phyloP scores from a whole-genome alignment of 208 protist genomes.

The Leishmania major region DNA sequence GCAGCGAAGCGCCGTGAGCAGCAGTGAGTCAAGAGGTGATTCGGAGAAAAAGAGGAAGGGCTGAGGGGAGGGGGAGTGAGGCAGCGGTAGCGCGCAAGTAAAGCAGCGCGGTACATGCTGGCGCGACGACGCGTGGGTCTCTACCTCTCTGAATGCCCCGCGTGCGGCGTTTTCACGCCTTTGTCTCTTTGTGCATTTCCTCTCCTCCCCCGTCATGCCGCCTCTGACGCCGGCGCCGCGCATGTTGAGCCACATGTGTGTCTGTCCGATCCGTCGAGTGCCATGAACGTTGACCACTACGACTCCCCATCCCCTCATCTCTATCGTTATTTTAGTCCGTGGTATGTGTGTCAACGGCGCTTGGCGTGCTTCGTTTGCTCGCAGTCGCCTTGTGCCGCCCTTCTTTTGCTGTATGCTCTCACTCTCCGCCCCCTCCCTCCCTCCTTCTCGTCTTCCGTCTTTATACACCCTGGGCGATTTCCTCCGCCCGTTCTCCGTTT shows the following conservation, averaged over 20 bases:
- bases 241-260: neutral
- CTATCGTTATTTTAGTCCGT: neutral
- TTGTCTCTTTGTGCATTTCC: neutral
- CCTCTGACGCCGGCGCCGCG: neutral
- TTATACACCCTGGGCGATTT: neutral
- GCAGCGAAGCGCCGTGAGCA: constrained; percentile 21
- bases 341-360: neutral
- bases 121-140: too few relatives aligned
- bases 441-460: neutral
- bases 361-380: neutral
- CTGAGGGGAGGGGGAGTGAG: neutral
- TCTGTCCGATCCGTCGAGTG: neutral
- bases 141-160: neutral
- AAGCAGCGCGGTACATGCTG: neutral
- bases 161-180: neutral
- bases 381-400: neutral
- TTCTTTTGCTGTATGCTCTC: neutral
- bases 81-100: neutral
- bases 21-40: neutral
- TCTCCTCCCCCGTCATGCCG: neutral
- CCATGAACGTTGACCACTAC: neutral
- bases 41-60: neutral
- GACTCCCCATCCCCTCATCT: too few relatives aligned
- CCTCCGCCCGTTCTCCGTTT: neutral
- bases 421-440: neutral